Evolutionary conservation across 352 stramenopile genomes (phyloP), one percentile per base, ranked within the genome.

Genomic region (Phytophthora aleatoria): DNA sequence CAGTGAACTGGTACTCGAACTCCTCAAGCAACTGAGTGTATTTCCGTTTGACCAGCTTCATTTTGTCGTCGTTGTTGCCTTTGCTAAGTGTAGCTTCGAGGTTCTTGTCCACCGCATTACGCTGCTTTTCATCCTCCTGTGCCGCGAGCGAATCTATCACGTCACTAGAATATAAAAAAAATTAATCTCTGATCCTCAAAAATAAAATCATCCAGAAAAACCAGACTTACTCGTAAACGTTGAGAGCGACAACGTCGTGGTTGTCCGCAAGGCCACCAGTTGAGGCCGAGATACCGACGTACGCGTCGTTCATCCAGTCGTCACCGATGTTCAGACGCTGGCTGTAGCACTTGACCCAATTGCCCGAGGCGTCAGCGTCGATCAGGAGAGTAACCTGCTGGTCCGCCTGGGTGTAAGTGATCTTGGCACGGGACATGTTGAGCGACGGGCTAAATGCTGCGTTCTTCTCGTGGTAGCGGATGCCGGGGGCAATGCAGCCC

Each of bases 401-500:
- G 61, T 92, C 79, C 20, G 50, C 58, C 50, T 73, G 57, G 49
- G 81, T 83, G 78, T 89, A 94, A 66, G 82, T 77, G 42, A 95
- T 62, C 73, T 93, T 94, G 53, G 81, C 81, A 50, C 87, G 83
- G 15, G 87, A 92, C 73, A 87, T 91, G 61, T 90, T 95, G 42
- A 87, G 71, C 42, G 85, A 92, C 47, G 86, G 66, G 13, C 74
- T 91, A 57, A 95, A 95, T 15, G 68, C 76, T 2, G 83, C 85
- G 65, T 92, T 90, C 63, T 84, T 86, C 51, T 92, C 87, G 56
- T 95, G 79, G 78, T 91, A 92, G 31, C 87, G 85, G 36, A 95
- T 90, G 20, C 79, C 76, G 1, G 79, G 79, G 15, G 87, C 83
- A 73, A 89, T 90, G 72, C 87, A 95, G 27, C 87, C 87, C 26